Conservation (phyloP, 1,284 basidiomycete genomes). For the Cutaneotrichosporon cavernicola region DNA sequence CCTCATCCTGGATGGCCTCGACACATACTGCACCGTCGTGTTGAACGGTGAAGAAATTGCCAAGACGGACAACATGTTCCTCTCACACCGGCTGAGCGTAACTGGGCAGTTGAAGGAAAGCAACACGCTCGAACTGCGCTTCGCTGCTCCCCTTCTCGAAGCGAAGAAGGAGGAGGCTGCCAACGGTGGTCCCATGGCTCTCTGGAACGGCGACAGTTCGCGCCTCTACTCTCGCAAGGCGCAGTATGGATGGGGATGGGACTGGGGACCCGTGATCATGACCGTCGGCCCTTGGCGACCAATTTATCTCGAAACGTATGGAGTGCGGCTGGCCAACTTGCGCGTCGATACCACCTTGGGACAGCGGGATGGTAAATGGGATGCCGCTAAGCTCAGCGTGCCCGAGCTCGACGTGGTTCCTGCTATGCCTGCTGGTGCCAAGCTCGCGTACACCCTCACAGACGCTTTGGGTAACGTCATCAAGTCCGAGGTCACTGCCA, state of each 20-base stretch:
- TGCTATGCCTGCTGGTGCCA: constrained; percentile 7
- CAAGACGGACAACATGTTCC: constrained; percentile 70
- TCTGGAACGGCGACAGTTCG: constrained; percentile 78
- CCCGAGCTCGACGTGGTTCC: constrained; percentile 15
- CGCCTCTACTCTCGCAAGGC: constrained; percentile 84
- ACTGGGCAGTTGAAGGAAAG: constrained; percentile 60
- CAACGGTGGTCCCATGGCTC: constrained; percentile 39
- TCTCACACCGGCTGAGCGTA: constrained; percentile 64
- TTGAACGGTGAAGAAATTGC: constrained; percentile 71
- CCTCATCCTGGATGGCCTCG: constrained; percentile 80
- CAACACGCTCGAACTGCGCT: constrained; percentile 69
- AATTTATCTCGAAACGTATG: constrained; percentile 67
- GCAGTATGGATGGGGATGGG: constrained; percentile 64
- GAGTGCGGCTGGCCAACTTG: constrained; percentile 63
- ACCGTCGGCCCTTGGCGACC: constrained; percentile 50
- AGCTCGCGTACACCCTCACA: constrained; percentile 20
- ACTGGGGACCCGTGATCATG: constrained; percentile 60
- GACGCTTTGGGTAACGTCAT: constrained; percentile 26
- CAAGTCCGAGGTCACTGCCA: constrained; percentile 45
- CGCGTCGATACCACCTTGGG: constrained; percentile 52
- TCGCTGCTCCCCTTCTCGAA: constrained; percentile 71
- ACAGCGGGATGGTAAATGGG: constrained; percentile 10
- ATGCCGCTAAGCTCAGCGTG: constrained; percentile 10
- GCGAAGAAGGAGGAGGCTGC: constrained; percentile 55
- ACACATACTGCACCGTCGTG: constrained; percentile 72